Conservation (phyloP, 2,329 filamentous ascomycete genomes). For the Chaetomiaceae sp. region DNA sequence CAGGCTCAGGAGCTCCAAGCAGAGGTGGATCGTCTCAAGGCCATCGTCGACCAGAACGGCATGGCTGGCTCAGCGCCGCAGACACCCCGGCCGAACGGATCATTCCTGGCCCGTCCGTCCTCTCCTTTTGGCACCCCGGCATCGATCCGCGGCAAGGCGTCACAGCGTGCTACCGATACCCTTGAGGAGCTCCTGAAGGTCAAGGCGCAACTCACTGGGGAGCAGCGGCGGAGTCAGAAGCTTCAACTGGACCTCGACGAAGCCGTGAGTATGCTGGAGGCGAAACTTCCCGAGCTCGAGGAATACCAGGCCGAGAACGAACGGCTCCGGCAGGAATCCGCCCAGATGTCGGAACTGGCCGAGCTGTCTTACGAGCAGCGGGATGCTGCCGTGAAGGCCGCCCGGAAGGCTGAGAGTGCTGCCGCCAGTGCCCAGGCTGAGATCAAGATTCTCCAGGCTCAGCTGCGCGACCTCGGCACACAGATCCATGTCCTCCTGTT, state of each 20-base stretch:
- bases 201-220: slow-evolving; percentile 68
- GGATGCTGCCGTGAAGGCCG: slow-evolving; percentile 71
- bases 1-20: slow-evolving; percentile 47
- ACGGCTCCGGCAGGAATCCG: slow-evolving; percentile 72
- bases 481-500: slow-evolving; percentile 89
- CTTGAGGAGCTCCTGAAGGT: slow-evolving; percentile 62
- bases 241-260: slow-evolving; percentile 76
- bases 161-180: slow-evolving; percentile 57
- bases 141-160: slow-evolving; percentile 52
- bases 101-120: slow-evolving; percentile 46
- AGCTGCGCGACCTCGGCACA: slow-evolving; percentile 82
- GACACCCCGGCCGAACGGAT: slow-evolving; percentile 58
- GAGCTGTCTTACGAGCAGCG: slow-evolving; percentile 78
- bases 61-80: slow-evolving; percentile 49
- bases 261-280: slow-evolving; percentile 79
- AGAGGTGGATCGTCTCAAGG: slow-evolving; percentile 52
- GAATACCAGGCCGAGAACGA: slow-evolving; percentile 79
- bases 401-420: slow-evolving; percentile 73
- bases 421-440: slow-evolving; percentile 62
- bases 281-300: slow-evolving; percentile 80
- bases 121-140: slow-evolving; percentile 61
- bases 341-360: slow-evolving; percentile 79
- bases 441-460: slow-evolving; percentile 73
- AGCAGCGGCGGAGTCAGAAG: slow-evolving; percentile 70
- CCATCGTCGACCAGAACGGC: slow-evolving; percentile 40